A percentile compares a stretch with the other conserved stretches of the same genome.
phyloP scores from a whole-genome alignment of 2,329 filamentous ascomycete genomes.

The Penicillium sp. region DNA sequence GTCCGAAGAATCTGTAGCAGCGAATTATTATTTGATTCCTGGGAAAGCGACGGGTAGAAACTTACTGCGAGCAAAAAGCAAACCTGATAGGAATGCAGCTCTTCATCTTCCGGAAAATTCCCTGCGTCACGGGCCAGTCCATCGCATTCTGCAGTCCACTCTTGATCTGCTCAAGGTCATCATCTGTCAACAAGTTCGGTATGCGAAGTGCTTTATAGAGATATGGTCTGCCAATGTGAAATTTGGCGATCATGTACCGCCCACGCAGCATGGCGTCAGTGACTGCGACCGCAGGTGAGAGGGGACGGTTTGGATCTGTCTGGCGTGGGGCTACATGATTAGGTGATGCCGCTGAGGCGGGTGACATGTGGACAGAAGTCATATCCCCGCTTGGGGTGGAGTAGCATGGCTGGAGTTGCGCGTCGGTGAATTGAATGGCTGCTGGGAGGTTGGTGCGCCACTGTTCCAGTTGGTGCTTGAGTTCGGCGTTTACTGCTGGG shows the following conservation, averaged over 20 bases:
- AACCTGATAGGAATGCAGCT: constrained; percentile 47
- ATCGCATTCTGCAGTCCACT: constrained; percentile 43
- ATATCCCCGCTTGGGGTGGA: constrained; percentile 20
- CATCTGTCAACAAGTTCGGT: constrained; percentile 37
- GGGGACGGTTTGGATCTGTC: constrained; percentile 23
- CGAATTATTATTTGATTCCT: not conserved
- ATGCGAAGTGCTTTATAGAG: constrained; percentile 47
- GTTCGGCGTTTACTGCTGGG: constrained; percentile 52
- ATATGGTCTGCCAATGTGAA: constrained; percentile 45
- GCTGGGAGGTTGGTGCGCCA: constrained; percentile 56
- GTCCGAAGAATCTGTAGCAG: constrained; percentile 41
- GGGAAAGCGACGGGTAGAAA: not conserved
- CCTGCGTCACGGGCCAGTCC: constrained; percentile 44
- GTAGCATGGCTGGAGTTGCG: constrained; percentile 13
- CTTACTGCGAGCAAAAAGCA: constrained; percentile 44
- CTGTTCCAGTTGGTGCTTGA: constrained; percentile 58
- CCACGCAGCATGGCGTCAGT: constrained; percentile 42
- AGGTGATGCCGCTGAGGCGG: constrained; percentile 23
- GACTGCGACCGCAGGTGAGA: constrained; percentile 38
- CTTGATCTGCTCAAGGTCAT: constrained; percentile 43
- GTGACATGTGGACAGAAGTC: constrained; percentile 24
- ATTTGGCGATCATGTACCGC: constrained; percentile 41
- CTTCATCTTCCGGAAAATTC: constrained; percentile 44
- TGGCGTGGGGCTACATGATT: constrained; percentile 22
- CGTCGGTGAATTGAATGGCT: constrained; percentile 49